Percentiles rank a stretch among this genome's conserved stretches.
phyloP scores from a whole-genome alignment of 371 early-diverging fungal species.

The Phascolomyces articulosus region DNA sequence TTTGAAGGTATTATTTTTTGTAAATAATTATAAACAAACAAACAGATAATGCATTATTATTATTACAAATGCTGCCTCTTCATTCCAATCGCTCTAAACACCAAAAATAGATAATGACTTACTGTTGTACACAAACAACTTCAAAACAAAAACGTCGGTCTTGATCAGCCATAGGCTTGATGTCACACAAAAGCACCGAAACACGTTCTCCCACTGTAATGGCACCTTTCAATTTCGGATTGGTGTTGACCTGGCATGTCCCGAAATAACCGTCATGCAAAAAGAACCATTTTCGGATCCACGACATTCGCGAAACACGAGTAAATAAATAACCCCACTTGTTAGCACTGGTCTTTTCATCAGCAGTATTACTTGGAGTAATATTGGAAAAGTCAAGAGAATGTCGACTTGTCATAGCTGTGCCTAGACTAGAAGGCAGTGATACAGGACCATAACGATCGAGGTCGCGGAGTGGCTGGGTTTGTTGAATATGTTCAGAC shows the following conservation, averaged over 20 bases:
- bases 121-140: conserved; percentile 66
- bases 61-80: too few species aligned
- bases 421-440: conserved; percentile 2
- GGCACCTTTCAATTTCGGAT: conserved; percentile 54
- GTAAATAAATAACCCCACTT: conserved; percentile 50
- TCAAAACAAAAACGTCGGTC: conserved; percentile 80
- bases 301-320: conserved; percentile 35
- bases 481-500: conserved; percentile 37
- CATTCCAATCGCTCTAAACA: too few species aligned
- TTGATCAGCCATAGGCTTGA: conserved; percentile 52
- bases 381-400: conserved; percentile 31
- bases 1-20: neutral
- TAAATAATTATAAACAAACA: neutral
- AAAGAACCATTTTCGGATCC: conserved; percentile 65
- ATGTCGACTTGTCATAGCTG: conserved; percentile 25
- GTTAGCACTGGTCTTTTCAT: conserved; percentile 11
- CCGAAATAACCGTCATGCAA: conserved; percentile 64
- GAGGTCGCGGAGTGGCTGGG: conserved; percentile 37
- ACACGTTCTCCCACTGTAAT: conserved; percentile 62
- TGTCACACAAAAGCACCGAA: conserved; percentile 63
- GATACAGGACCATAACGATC: conserved; percentile 27
- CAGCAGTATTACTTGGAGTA: neutral
- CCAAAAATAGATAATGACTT: conserved; percentile 21
- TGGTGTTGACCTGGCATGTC: conserved; percentile 45
- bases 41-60: too few species aligned